Base-by-base conservation (phyloP, 2,329 filamentous ascomycete genomes). In the Penicillium sp. region DNA sequence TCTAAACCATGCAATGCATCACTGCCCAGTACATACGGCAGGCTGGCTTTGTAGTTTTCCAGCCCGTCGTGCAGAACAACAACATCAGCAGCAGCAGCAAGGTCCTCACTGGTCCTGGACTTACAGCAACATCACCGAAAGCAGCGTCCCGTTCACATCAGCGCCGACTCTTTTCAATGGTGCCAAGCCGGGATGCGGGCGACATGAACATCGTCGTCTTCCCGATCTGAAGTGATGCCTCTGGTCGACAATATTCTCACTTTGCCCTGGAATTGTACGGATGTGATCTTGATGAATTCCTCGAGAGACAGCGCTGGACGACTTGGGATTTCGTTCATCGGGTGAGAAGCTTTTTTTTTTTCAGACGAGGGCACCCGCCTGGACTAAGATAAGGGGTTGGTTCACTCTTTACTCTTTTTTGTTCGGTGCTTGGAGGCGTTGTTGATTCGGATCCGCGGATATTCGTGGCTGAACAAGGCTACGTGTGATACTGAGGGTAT, bases 231-330 rank as follows among this genome's bases (percentile, higher is more conserved):
- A 61, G 72, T 4, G 61, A 70, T 1, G 54, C 67, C 18, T 33
- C 77, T 77, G 45, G 75, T 71, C 9, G 58, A 57, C 41, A 62
- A 62, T 2, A 58, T 64, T 26, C 50, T 72, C 38, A 62, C 60
- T 1, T 69, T 66, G 1, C 65, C 65, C 0, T 73, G 68, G 67
- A 59, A 68, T 47, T 70, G 65, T 56, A 59, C 62, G 12, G 62
- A 63, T 1, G 57, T 61, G 1, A 49, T 53, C 5, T 60, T 64
- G 1, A 72, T 71, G 65, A 3, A 18, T 18, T 18, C 3, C 35
- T 69, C 1, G 65, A 56, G 5, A 53, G 58, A 33, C 64, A 71
- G 48, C 45, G 59, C 5, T 59, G 64, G 46, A 72, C 74, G 66
- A 75, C 69, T 1, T 47, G 71, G 6, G 60, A 65, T 0, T 65